Evolutionary conservation across 2,329 filamentous ascomycete species (phyloP), one percentile per base, ranked within the genome.

Genomic region (Paraphaeosphaeria sporulosa): DNA sequence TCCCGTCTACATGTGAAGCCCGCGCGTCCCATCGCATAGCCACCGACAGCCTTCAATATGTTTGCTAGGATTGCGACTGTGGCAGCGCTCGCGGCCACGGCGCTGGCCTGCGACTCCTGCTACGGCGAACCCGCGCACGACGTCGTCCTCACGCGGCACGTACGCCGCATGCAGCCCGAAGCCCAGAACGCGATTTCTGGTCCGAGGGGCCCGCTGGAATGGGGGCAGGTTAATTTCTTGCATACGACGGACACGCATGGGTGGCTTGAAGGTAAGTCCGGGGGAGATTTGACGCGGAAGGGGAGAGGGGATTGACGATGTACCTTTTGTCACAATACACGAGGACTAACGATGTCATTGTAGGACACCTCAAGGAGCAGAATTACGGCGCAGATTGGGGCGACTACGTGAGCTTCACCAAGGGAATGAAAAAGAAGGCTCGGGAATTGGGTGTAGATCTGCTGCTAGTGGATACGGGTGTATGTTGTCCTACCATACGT

Each of bases 301-400:
- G 25, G 25, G 25, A 27, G 25, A 27, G 3, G 25, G 25, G 25
- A 27, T 27, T 27, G 25, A n/a, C n/a, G 25, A 4, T 27, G 25
- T 27, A 27, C 25, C 6, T 6, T 27, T 3, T 3, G 25, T 27
- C 3, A 6, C 6, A 27, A 6, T 27, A 27, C 25, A 27, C 25
- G 25, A 27, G 10, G n/a, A 87, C 85, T 0, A 86, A 88, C 69
- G 85, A 85, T 15, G 23, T 12, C 15, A 21, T 88, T 19, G 84
- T 86, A 66, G 85, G 85, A 3, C 85, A 88, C 68, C 71, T 89
- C 63, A 87, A 88, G 65, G 85, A 89, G 74, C 79, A 82, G 66
- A 88, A 87, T 68, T 89, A 88, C 62, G 86, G 87, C 43, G 87
- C 86, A 1, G 87, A 90, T 69, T 89, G 87, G 86, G 87, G 87